These are phyloP conservation scores for Pterulicium gracile DNA, from an alignment of 1,284 basidiomycete genomes.

Conservation along the genomic window DNA sequence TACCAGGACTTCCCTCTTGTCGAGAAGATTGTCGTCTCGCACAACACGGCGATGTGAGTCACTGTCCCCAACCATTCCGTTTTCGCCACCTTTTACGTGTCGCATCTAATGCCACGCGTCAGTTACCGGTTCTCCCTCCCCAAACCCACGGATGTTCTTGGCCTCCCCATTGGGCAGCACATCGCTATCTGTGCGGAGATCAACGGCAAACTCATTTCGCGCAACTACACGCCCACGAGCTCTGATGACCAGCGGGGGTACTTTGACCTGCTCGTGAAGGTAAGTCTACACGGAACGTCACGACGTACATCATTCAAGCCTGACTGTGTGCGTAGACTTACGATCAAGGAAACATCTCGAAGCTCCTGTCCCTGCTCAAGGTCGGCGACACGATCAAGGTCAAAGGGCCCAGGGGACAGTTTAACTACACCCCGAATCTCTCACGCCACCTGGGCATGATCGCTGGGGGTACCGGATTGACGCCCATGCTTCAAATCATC, in stretches of 20 bases:
- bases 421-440: conserved; percentile 65
- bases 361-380: conserved; percentile 70
- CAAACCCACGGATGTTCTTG: conserved; percentile 63
- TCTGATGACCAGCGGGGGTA: conserved; percentile 87
- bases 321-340: conserved; percentile 55
- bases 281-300: conserved; percentile 19
- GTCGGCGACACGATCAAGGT: conserved; percentile 80
- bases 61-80: conserved; percentile 4
- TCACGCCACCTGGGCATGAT: conserved; percentile 87
- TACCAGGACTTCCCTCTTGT: conserved; percentile 81
- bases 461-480: conserved; percentile 92
- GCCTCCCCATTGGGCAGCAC: conserved; percentile 95
- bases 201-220: conserved; percentile 80
- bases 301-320: conserved; percentile 7
- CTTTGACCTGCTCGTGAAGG: conserved; percentile 97
- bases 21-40: conserved; percentile 81
- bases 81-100: conserved; percentile 4
- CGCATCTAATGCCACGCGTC: no score
- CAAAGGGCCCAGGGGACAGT: conserved; percentile 95
- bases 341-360: conserved; percentile 94
- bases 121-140: conserved; percentile 91
- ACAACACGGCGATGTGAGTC: conserved; percentile 86
- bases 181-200: conserved; percentile 88
- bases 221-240: conserved; percentile 93
- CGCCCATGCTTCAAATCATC: conserved; percentile 97